phyloP scores from a whole-genome alignment of 2,329 filamentous ascomycete genomes.

The Apiospora saccharicola region DNA sequence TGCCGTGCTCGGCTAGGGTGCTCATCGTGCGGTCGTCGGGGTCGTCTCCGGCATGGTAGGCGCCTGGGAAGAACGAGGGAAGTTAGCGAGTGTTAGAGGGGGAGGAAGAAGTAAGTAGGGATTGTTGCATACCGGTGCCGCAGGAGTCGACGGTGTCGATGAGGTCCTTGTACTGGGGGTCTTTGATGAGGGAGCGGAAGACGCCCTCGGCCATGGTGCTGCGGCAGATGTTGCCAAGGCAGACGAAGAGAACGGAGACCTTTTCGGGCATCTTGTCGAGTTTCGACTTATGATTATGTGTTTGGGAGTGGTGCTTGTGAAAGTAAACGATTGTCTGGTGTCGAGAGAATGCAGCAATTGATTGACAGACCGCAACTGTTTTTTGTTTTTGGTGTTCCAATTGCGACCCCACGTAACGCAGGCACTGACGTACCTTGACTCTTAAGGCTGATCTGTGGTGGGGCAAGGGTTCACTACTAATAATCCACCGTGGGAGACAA shows the following conservation, averaged over 20 bases:
- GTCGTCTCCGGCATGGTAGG: constrained; percentile 79
- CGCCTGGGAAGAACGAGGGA: constrained; percentile 54
- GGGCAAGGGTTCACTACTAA: not conserved
- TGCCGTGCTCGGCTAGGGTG: constrained; percentile 76
- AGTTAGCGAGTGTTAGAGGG: not conserved
- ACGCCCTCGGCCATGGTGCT: constrained; percentile 97
- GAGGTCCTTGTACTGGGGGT: constrained; percentile 63
- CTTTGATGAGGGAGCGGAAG: constrained; percentile 75
- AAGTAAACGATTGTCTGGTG: not conserved
- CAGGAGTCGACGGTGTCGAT: constrained; percentile 83
- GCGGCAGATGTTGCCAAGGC: constrained; percentile 93
- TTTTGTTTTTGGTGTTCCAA: not conserved
- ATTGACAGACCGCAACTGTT: not conserved
- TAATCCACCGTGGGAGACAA: no score
- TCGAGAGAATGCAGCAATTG: not conserved
- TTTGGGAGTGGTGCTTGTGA: no score
- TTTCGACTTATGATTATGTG: no score
- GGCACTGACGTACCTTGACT: not conserved
- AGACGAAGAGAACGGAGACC: constrained; percentile 89
- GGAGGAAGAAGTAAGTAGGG: not conserved
- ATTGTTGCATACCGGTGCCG: constrained; percentile 68
- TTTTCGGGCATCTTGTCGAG: constrained; percentile 34
- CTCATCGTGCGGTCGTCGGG: constrained; percentile 87
- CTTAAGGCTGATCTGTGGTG: not conserved
- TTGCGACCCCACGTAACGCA: not conserved